Conservation (phyloP, 1,284 basidiomycete genomes). For the Moesziomyces aphidis region DNA sequence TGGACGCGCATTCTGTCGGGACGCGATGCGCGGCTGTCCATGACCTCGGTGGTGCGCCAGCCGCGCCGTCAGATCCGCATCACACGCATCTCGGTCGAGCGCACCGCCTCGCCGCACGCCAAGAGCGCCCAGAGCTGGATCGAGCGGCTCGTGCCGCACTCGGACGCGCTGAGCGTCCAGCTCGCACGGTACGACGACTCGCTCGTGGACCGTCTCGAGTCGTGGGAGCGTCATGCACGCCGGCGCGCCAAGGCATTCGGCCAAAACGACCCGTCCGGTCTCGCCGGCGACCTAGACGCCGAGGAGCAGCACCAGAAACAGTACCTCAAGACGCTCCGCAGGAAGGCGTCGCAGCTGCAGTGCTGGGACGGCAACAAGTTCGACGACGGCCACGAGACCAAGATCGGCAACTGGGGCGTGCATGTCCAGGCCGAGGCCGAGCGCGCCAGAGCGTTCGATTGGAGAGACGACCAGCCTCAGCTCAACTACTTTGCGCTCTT, state of each 20-base stretch:
- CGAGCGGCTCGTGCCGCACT: conserved; percentile 38
- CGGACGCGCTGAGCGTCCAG: conserved; percentile 47
- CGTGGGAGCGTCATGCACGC: conserved; percentile 54
- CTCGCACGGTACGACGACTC: conserved; percentile 48
- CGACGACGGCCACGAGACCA: conserved; percentile 23
- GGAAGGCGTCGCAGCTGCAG: conserved; percentile 27
- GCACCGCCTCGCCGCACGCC: conserved; percentile 2
- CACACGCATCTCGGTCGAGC: conserved; percentile 44
- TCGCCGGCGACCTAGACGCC: conserved; percentile 36
- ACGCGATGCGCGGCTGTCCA: conserved; percentile 40
- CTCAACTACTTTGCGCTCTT: conserved; percentile 32
- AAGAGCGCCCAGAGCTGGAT: conserved; percentile 5
- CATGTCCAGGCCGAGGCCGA: conserved; percentile 53
- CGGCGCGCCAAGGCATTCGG: conserved; percentile 51
- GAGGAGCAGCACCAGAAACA: conserved; percentile 31
- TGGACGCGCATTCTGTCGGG: conserved; percentile 54
- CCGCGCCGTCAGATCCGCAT: conserved; percentile 46
- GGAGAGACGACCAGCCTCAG: conserved; percentile 49
- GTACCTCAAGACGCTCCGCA: conserved; percentile 35
- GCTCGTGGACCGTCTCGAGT: conserved; percentile 48
- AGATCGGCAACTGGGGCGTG: conserved; percentile 56
- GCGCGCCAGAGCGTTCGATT: conserved; percentile 51
- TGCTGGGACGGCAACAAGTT: conserved; percentile 45
- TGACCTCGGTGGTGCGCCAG: conserved; percentile 26
- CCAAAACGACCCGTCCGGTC: conserved; percentile 39